A percentile compares a stretch with the other conserved stretches of the same genome.
phyloP scores from a whole-genome alignment of 1,139 yeast species.

The Geotrichum aggregatum region DNA sequence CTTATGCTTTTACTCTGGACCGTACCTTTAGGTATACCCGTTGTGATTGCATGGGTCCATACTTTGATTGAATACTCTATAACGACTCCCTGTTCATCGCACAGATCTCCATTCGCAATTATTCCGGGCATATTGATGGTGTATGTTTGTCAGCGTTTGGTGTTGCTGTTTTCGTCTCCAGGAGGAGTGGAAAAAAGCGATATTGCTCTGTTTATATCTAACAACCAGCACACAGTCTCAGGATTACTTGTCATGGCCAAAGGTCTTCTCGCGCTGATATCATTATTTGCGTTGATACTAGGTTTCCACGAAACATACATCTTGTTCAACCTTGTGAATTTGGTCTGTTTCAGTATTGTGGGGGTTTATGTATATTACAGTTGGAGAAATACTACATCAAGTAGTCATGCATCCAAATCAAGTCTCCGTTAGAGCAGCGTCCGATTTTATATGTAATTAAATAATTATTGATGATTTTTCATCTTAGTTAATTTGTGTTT shows the following conservation, averaged over 20 bases:
- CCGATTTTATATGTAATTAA: not conserved
- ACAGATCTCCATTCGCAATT: slow-evolving; percentile 33
- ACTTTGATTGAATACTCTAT: slow-evolving; percentile 35
- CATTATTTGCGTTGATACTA: slow-evolving; percentile 32
- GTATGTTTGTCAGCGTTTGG: slow-evolving; percentile 21
- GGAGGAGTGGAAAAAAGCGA: not conserved
- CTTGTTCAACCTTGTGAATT: slow-evolving; percentile 37
- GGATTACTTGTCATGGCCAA: slow-evolving; percentile 25
- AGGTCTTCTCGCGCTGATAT: slow-evolving; percentile 27
- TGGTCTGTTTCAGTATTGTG: slow-evolving; percentile 12
- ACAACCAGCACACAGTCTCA: slow-evolving; percentile 20
- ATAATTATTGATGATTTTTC: not conserved
- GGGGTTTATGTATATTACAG: not conserved
- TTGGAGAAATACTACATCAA: not conserved
- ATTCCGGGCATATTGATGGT: slow-evolving; percentile 33
- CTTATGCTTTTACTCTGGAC: slow-evolving; percentile 35
- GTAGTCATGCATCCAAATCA: not conserved
- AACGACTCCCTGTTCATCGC: slow-evolving; percentile 33
- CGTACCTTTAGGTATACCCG: slow-evolving; percentile 37
- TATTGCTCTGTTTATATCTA: not conserved
- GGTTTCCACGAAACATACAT: slow-evolving; percentile 38
- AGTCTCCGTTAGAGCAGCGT: not conserved
- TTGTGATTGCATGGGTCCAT: slow-evolving; percentile 38
- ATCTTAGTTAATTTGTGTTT: not conserved
- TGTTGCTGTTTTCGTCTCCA: slow-evolving; percentile 19